A percentile compares a stretch with the other conserved stretches of the same genome.
phyloP scores from a whole-genome alignment of 78 protist species.

The Blattamonas nauphoetae region DNA sequence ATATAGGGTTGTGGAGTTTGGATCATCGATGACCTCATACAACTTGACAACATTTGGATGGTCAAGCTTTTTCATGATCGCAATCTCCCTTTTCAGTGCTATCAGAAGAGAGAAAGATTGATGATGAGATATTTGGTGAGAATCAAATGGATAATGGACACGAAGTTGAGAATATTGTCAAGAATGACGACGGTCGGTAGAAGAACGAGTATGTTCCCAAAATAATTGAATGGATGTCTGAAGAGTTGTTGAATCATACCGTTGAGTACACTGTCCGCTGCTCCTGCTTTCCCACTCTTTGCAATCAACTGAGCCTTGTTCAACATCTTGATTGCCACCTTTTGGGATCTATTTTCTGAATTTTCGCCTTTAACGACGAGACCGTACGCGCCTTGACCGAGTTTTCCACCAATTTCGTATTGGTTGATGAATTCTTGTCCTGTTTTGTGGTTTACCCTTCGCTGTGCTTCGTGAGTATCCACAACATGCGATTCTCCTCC shows the following conservation, averaged over 20 bases:
- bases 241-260: too few species aligned
- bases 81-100: conserved; percentile 48
- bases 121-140: too few species aligned
- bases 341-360: neutral
- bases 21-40: conserved; percentile 69
- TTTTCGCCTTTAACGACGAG: neutral
- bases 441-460: neutral
- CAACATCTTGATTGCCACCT: neutral
- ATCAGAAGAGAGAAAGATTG: neutral
- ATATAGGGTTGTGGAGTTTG: conserved; percentile 37
- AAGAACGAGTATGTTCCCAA: too few species aligned
- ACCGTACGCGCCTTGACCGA: conserved; percentile 6
- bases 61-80: conserved; percentile 58
- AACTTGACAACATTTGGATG: conserved; percentile 65
- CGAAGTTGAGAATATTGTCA: too few species aligned
- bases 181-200: too few species aligned
- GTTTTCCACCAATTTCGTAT: neutral
- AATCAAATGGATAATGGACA: too few species aligned
- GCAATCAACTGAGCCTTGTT: too few species aligned
- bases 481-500: neutral
- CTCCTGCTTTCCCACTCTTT: too few species aligned
- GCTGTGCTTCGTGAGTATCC: neutral
- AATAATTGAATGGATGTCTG: too few species aligned
- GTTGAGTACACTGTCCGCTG: too few species aligned
- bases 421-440: neutral